A percentile compares a stretch with the other conserved stretches of the same genome.
phyloP scores from a whole-genome alignment of 495 filamentous ascomycete species.

The Penicillium manginii region DNA sequence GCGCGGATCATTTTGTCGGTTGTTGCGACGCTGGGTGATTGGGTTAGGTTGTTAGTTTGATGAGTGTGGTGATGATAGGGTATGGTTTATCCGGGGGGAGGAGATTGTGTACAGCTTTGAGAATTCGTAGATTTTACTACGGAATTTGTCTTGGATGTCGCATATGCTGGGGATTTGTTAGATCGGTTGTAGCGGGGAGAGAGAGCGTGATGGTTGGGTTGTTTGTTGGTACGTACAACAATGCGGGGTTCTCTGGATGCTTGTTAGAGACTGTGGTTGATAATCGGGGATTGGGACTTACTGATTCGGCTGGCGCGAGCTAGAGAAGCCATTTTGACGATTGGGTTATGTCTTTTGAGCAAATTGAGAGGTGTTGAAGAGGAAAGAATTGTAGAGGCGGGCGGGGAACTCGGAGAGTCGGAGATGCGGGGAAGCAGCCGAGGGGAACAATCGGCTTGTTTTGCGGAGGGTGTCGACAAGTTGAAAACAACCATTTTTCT shows the following conservation, averaged over 20 bases:
- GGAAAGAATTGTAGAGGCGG: slow-evolving; percentile 13
- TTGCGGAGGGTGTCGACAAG: not conserved
- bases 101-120: slow-evolving; percentile 64
- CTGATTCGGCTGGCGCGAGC: slow-evolving; percentile 41
- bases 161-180: slow-evolving; percentile 67
- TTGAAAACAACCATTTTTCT: not conserved
- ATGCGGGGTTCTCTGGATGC: slow-evolving; percentile 62
- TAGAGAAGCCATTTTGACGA: slow-evolving; percentile 35
- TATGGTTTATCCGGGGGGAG: no score
- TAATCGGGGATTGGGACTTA: slow-evolving; percentile 15
- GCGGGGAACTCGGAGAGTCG: slow-evolving; percentile 28
- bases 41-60: not conserved
- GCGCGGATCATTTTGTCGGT: slow-evolving; percentile 47
- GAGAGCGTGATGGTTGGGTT: no score
- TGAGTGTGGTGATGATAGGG: no score
- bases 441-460: slow-evolving; percentile 13
- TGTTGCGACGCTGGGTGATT: slow-evolving; percentile 33
- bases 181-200: not conserved
- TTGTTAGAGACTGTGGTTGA: slow-evolving; percentile 19
- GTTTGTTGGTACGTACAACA: slow-evolving; percentile 59
- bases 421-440: slow-evolving; percentile 31
- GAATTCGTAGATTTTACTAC: slow-evolving; percentile 78
- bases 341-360: not conserved
- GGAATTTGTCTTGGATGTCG: slow-evolving; percentile 95
- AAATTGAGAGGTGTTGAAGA: slow-evolving; percentile 11